Percentiles rank a stretch among this genome's conserved stretches.
phyloP scores from a whole-genome alignment of 208 protist species.

The Crithidia brevicula region DNA sequence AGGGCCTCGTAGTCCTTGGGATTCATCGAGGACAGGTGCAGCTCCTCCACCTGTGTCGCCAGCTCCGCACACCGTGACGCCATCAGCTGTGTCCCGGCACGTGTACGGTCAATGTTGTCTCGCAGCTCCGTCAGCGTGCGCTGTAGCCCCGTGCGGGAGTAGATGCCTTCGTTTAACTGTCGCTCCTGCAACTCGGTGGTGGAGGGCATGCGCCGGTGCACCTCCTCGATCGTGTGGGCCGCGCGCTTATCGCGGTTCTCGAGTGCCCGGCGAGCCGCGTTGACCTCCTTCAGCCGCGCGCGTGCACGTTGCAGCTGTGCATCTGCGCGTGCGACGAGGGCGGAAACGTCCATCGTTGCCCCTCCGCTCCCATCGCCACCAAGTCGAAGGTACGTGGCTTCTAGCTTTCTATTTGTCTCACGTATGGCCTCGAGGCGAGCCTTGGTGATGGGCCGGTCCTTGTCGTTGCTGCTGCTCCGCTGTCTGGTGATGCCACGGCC shows the following conservation, averaged over 20 bases:
- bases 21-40: slow-evolving; percentile 37
- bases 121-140: slow-evolving; percentile 43
- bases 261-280: slow-evolving; percentile 44
- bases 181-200: slow-evolving; percentile 45
- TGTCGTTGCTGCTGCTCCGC: slow-evolving; percentile 13
- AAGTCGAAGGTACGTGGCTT: slow-evolving; percentile 34
- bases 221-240: slow-evolving; percentile 64
- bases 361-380: slow-evolving; percentile 20
- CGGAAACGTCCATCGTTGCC: slow-evolving; percentile 32
- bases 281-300: slow-evolving; percentile 45
- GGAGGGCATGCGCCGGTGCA: slow-evolving; percentile 42
- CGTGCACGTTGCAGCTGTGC: slow-evolving; percentile 51
- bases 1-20: slow-evolving; percentile 64
- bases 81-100: slow-evolving; percentile 35
- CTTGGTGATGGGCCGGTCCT: slow-evolving; percentile 1
- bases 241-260: slow-evolving; percentile 63
- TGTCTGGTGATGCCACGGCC: slow-evolving; percentile 25
- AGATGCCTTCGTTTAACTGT: slow-evolving; percentile 74
- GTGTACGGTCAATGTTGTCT: slow-evolving; percentile 35
- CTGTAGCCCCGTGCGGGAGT: slow-evolving; percentile 55
- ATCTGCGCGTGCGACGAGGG: slow-evolving; percentile 48
- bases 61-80: slow-evolving; percentile 46
- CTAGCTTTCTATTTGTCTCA: slow-evolving; percentile 36
- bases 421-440: slow-evolving; percentile 32
- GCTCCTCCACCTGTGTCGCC: slow-evolving; percentile 36